phyloP scores from a whole-genome alignment of 768 basidiomycete genomes.

The Suillus lakei region DNA sequence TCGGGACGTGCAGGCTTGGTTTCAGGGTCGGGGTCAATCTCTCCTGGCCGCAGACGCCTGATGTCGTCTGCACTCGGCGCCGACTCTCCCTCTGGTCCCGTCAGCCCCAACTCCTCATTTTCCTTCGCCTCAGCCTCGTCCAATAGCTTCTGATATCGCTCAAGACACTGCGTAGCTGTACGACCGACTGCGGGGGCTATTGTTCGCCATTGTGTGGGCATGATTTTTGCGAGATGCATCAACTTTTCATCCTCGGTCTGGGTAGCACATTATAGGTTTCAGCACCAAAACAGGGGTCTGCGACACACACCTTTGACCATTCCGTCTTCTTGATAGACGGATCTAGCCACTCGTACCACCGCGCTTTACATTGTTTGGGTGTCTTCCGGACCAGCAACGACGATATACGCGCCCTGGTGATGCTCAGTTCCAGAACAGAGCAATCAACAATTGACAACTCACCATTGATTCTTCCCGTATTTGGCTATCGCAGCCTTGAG shows the following conservation, averaged over 20 bases:
- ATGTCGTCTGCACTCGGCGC: slow-evolving; percentile 94
- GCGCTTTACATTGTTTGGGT: slow-evolving; percentile 98
- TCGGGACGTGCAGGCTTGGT: slow-evolving; percentile 98
- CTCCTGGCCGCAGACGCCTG: slow-evolving; percentile 86
- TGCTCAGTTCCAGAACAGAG: slow-evolving; percentile 7
- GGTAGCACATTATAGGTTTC: slow-evolving; percentile 5
- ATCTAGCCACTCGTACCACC: slow-evolving; percentile 99
- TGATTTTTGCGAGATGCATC: slow-evolving; percentile 94
- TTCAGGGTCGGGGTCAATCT: slow-evolving; percentile 99
- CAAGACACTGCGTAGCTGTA: slow-evolving; percentile 96
- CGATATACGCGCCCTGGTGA: slow-evolving; percentile 90
- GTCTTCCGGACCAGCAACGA: slow-evolving; percentile 98
- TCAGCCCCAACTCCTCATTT: slow-evolving; percentile 90
- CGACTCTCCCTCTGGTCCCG: slow-evolving; percentile 78
- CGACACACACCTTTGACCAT: slow-evolving; percentile 86
- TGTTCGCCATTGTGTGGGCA: slow-evolving; percentile 99
- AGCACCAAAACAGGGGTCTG: neutral
- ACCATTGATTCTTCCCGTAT: slow-evolving; percentile 97
- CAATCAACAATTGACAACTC: slow-evolving; percentile 23
- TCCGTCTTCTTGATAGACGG: slow-evolving; percentile 99
- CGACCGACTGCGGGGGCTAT: slow-evolving; percentile 98
- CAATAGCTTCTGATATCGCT: slow-evolving; percentile 96
- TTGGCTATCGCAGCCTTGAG: slow-evolving; percentile 98
- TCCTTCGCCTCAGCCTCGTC: slow-evolving; percentile 98
- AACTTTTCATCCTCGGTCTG: slow-evolving; percentile 99